Conservation (phyloP, 2,329 filamentous ascomycete genomes). For the Hyphodiscus sp. region DNA sequence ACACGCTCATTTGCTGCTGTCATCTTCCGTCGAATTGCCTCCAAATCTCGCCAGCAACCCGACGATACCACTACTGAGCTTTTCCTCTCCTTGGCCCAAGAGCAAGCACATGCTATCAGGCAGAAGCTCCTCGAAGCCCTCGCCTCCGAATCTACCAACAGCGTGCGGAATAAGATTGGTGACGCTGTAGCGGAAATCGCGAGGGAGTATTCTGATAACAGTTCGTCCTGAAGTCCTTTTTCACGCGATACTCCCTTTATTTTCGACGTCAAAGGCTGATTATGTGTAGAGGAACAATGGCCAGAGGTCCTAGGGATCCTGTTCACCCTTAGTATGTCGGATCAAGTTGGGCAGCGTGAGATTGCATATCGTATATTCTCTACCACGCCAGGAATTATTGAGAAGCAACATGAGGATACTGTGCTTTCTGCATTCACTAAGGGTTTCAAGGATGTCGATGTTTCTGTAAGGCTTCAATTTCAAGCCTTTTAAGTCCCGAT, state of each 20-base stretch:
- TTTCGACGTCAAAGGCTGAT: constrained; percentile 15
- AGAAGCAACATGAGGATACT: constrained; percentile 89
- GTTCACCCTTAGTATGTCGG: constrained; percentile 84
- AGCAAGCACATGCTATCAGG: constrained; percentile 72
- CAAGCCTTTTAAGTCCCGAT: not conserved
- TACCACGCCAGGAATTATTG: constrained; percentile 90
- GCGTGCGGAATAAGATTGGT: constrained; percentile 89
- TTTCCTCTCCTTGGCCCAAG: constrained; percentile 70
- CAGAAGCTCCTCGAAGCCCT: constrained; percentile 77
- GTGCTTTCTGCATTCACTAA: constrained; percentile 83
- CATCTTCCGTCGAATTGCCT: constrained; percentile 88
- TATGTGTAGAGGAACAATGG: constrained; percentile 67
- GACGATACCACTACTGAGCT: constrained; percentile 71
- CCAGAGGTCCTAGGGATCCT: constrained; percentile 79
- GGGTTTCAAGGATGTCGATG: constrained; percentile 84
- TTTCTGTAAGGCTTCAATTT: constrained; percentile 51
- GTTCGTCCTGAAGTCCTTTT: constrained; percentile 45
- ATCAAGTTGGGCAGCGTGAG: constrained; percentile 78
- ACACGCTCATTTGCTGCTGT: constrained; percentile 87
- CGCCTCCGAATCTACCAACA: constrained; percentile 62
- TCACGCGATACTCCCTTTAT: not conserved
- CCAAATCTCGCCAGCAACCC: constrained; percentile 74
- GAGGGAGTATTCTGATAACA: constrained; percentile 87
- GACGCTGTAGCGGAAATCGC: constrained; percentile 96
- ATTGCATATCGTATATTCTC: constrained; percentile 93